phyloP scores from a whole-genome alignment of 2,329 filamentous ascomycete genomes.

The Macrophomina tecta region DNA sequence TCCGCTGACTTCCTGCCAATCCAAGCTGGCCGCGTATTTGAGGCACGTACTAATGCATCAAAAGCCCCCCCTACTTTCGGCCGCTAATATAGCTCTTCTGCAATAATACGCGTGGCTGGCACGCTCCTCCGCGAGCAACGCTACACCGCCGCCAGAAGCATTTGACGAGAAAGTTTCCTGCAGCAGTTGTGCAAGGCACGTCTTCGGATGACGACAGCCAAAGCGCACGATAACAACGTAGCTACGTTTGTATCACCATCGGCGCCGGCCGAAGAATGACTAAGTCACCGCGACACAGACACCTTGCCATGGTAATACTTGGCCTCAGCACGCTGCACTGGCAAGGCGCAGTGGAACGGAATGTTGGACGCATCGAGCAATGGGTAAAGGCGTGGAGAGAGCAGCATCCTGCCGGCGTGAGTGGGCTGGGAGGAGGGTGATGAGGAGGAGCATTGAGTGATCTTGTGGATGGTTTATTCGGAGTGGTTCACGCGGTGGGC shows the following conservation, averaged over 20 bases:
- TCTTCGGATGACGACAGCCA: constrained; percentile 5
- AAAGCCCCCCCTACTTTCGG: neutral
- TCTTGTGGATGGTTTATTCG: constrained; percentile 17
- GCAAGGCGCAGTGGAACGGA: constrained; percentile 80
- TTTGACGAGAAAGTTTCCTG: neutral
- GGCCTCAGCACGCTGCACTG: neutral
- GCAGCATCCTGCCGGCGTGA: constrained; percentile 54
- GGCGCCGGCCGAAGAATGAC: neutral
- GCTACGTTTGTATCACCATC: neutral
- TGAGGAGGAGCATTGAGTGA: constrained; percentile 36
- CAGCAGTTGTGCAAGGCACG: constrained; percentile 7
- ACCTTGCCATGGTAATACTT: neutral
- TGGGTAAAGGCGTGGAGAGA: constrained; percentile 87
- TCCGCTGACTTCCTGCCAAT: constrained; percentile 5
- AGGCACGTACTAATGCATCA: constrained; percentile 6
- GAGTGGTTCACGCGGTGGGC: neutral
- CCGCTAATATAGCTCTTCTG: constrained; percentile 19
- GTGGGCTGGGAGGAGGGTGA: constrained; percentile 34
- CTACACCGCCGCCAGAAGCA: neutral
- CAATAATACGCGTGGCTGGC: constrained; percentile 16
- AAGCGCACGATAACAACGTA: neutral
- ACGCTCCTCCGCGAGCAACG: neutral
- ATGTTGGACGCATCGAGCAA: constrained; percentile 79
- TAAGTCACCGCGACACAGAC: neutral
- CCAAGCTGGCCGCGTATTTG: constrained; percentile 15